These are phyloP conservation scores for Prunus mira DNA, from an alignment of 306 rosid species.

Conservation along the genomic window DNA sequence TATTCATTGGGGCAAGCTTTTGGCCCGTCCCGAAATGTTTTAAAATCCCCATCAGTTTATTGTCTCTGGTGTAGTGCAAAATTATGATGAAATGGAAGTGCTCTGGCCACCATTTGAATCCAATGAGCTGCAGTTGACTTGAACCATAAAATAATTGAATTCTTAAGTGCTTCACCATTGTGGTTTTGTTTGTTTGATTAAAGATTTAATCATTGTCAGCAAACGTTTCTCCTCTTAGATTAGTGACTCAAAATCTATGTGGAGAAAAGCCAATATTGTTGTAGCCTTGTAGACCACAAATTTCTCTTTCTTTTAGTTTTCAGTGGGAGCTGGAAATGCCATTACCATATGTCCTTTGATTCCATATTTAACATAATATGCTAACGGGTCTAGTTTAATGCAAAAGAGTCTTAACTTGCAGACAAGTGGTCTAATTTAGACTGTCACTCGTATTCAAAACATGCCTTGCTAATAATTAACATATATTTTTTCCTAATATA, in stretches of 20 bases:
- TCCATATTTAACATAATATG: neutral
- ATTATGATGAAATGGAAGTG: neutral
- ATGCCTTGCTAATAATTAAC: neutral
- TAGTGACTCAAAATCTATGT: neutral
- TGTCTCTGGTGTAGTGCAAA: neutral
- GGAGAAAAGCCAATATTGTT: neutral
- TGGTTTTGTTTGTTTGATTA: neutral
- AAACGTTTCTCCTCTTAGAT: neutral
- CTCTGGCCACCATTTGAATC: neutral
- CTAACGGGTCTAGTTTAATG: too few relatives aligned
- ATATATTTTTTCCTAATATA: neutral
- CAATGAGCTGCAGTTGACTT: constrained; percentile 1
- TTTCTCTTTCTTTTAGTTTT: neutral
- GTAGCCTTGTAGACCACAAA: neutral
- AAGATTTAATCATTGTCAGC: neutral
- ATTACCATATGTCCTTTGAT: neutral
- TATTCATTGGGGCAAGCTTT: neutral
- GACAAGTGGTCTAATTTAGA: too few relatives aligned
- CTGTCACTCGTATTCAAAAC: too few relatives aligned
- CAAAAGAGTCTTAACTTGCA: rapidly evolving
- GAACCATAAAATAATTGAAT: neutral
- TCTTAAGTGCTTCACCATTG: neutral
- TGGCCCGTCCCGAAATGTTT: constrained; percentile 15
- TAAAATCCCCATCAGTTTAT: neutral
- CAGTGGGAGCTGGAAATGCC: neutral